phyloP scores from a whole-genome alignment of 106 monocot species.

The Dactylorhiza incarnata region DNA sequence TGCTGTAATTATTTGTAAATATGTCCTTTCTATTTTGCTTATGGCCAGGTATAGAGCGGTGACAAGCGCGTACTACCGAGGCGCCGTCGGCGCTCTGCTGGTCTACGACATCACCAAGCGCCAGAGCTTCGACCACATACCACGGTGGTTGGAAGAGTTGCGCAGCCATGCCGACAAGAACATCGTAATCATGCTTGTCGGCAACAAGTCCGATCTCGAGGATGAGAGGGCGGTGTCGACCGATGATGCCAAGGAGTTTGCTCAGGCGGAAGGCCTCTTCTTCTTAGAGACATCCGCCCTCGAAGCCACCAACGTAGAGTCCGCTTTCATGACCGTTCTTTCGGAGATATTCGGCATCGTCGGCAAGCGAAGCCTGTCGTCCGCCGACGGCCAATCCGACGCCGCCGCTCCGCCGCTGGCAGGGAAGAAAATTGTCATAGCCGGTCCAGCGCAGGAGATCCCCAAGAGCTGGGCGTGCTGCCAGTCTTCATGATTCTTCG shows the following conservation, averaged over 20 bases:
- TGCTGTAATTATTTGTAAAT: too few species aligned
- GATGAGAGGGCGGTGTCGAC: slow-evolving; percentile 62
- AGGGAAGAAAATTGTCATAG: slow-evolving; percentile 72
- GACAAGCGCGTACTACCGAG: slow-evolving; percentile 90
- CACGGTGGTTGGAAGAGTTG: slow-evolving; percentile 87
- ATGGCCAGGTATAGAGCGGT: slow-evolving; percentile 81
- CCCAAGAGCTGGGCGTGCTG: slow-evolving; percentile 70
- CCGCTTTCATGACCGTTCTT: slow-evolving; percentile 67
- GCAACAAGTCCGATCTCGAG: slow-evolving; percentile 85
- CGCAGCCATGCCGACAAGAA: slow-evolving; percentile 89
- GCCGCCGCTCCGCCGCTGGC: slow-evolving; percentile 28
- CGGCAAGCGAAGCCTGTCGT: slow-evolving; percentile 59
- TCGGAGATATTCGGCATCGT: slow-evolving; percentile 82
- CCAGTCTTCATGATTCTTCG: slow-evolving; percentile 27
- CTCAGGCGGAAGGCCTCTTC: slow-evolving; percentile 82
- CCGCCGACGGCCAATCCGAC: slow-evolving; percentile 16
- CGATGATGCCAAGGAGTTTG: slow-evolving; percentile 87
- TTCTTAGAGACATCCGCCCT: slow-evolving; percentile 94
- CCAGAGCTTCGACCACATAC: slow-evolving; percentile 90
- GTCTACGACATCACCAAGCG: slow-evolving; percentile 95
- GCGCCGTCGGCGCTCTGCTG: slow-evolving; percentile 86
- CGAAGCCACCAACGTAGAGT: slow-evolving; percentile 67
- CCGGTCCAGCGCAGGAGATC: slow-evolving; percentile 85
- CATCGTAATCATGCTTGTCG: slow-evolving; percentile 87
- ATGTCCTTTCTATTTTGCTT: too few species aligned